Percentiles rank a stretch among this genome's conserved stretches.
Conservation (phyloP, 768 basidiomycete genomes). For the Cytidiella melzeri region DNA sequence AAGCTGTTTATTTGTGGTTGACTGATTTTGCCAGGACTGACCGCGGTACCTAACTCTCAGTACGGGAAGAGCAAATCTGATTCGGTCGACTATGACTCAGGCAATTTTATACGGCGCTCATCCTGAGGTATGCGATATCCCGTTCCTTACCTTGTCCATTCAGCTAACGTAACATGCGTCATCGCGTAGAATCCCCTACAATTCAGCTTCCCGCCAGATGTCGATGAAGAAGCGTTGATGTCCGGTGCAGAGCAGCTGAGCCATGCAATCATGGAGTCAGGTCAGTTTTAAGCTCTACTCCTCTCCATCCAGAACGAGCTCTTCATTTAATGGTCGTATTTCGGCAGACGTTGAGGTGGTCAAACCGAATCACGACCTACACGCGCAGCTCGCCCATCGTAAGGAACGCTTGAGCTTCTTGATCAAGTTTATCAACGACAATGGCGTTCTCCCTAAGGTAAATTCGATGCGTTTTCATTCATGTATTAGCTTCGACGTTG, state of each 20-base stretch:
- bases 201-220: slow-evolving; percentile 75
- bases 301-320: background rate
- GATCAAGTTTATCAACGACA: slow-evolving; percentile 86
- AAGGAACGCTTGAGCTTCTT: slow-evolving; percentile 76
- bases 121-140: slow-evolving; percentile 40
- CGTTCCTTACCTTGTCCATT: background rate
- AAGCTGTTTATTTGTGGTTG: too few relatives aligned
- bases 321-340: background rate
- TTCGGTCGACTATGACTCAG: slow-evolving; percentile 78
- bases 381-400: slow-evolving; percentile 67
- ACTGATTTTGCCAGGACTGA: too few relatives aligned
- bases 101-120: slow-evolving; percentile 74
- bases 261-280: slow-evolving; percentile 61
- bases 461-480: slow-evolving; percentile 8
- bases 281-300: slow-evolving; percentile 31
- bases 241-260: slow-evolving; percentile 74
- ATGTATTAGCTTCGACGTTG: too few relatives aligned
- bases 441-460: slow-evolving; percentile 73
- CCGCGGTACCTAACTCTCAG: slow-evolving; percentile 28
- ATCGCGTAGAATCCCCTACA: slow-evolving; percentile 60
- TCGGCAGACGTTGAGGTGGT: slow-evolving; percentile 59
- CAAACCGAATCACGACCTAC: slow-evolving; percentile 71
- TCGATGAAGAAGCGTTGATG: slow-evolving; percentile 77
- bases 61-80: slow-evolving; percentile 57
- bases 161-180: background rate